phyloP scores from a whole-genome alignment of 169 alveolate species.

The Hepatocystis sp. region DNA sequence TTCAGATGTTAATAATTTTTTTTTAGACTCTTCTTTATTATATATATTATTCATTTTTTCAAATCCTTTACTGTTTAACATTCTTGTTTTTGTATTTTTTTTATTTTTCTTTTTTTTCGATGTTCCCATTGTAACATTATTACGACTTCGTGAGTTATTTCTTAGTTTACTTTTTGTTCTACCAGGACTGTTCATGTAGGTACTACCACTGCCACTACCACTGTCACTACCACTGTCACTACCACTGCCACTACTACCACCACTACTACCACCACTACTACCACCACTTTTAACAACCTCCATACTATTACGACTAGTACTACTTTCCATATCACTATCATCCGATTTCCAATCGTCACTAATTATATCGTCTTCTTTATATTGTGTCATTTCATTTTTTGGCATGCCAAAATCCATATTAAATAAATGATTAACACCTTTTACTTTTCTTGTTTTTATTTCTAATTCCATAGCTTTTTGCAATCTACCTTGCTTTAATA shows the following conservation, averaged over 20 bases:
- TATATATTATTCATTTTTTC: conserved; percentile 19
- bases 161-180: too few relatives aligned
- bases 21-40: conserved; percentile 33
- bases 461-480: conserved; percentile 73
- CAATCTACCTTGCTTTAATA: conserved; percentile 59
- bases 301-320: background rate
- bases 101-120: background rate
- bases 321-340: background rate
- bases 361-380: background rate
- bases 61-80: conserved; percentile 10
- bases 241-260: background rate
- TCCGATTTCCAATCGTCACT: background rate
- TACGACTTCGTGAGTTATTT: background rate
- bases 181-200: too few relatives aligned
- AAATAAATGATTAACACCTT: conserved; percentile 69
- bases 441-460: conserved; percentile 64
- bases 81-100: background rate
- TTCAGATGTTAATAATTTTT: conserved; percentile 36
- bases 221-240: background rate
- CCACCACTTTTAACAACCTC: too few relatives aligned
- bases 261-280: background rate
- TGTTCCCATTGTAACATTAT: background rate
- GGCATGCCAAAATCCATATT: conserved; percentile 13
- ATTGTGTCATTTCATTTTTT: conserved; percentile 6
- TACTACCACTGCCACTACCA: background rate